phyloP scores from a whole-genome alignment of 1,139 yeast genomes.

The Magnusiomyces tetraspermus region DNA sequence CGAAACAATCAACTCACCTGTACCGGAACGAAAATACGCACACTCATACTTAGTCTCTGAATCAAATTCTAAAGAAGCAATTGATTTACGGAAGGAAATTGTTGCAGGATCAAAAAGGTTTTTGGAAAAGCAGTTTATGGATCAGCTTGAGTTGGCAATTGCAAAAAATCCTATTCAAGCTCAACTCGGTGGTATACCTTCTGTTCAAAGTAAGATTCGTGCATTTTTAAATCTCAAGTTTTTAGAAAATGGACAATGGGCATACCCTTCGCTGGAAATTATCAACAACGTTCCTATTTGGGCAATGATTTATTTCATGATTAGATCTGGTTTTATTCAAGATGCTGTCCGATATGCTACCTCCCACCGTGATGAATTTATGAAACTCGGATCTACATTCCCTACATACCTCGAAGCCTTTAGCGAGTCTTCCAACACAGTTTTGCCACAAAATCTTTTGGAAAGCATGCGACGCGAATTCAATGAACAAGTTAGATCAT shows the following conservation, averaged over 20 bases:
- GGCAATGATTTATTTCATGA: slow-evolving; percentile 77
- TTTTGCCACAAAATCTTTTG: slow-evolving; percentile 56
- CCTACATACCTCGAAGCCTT: slow-evolving; percentile 70
- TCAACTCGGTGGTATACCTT: slow-evolving; percentile 52
- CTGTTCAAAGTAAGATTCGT: slow-evolving; percentile 59
- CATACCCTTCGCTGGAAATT: slow-evolving; percentile 42
- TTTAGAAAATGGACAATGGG: slow-evolving; percentile 40
- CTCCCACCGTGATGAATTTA: slow-evolving; percentile 51
- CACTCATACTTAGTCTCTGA: slow-evolving; percentile 26
- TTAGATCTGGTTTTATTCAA: slow-evolving; percentile 70
- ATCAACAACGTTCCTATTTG: slow-evolving; percentile 84
- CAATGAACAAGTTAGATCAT: slow-evolving; percentile 68
- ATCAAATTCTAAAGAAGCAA: slow-evolving; percentile 22
- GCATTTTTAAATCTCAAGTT: slow-evolving; percentile 48
- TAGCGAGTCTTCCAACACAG: slow-evolving; percentile 47
- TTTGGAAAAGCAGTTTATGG: slow-evolving; percentile 69
- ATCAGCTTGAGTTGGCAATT: slow-evolving; percentile 63
- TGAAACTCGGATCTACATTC: slow-evolving; percentile 77
- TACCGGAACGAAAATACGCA: slow-evolving; percentile 43
- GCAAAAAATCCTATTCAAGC: slow-evolving; percentile 51
- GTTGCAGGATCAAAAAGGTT: slow-evolving; percentile 49
- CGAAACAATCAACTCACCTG: slow-evolving; percentile 23
- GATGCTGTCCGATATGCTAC: slow-evolving; percentile 63
- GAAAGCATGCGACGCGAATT: slow-evolving; percentile 73
- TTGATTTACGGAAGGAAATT: slow-evolving; percentile 41